Percentiles rank a stretch among this genome's conserved stretches.
Evolutionary conservation across 208 protist species (phyloP).

Genomic region (Histomonas meleagridis): DNA sequence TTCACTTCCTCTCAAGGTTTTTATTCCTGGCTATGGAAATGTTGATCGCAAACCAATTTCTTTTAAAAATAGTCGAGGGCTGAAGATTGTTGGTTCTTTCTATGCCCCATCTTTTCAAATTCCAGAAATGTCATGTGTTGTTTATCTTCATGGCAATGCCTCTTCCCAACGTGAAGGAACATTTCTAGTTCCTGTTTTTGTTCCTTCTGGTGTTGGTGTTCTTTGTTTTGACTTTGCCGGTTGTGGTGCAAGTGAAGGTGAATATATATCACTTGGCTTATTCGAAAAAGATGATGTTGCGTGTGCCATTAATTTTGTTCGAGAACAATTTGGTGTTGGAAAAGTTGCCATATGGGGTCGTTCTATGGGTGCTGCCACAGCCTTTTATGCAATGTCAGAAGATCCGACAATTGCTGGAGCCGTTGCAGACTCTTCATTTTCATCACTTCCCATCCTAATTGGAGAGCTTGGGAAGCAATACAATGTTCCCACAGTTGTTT

Average conservation of each 20-base stretch:
- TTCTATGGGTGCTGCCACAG: background rate
- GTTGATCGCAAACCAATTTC: background rate
- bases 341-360: background rate
- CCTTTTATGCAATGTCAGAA: background rate
- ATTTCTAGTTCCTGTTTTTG: background rate
- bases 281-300: background rate
- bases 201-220: background rate
- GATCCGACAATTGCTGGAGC: background rate
- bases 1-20: background rate
- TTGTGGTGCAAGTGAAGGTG: background rate
- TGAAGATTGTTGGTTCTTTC: background rate
- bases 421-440: background rate
- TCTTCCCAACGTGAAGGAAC: background rate
- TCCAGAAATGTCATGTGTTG: background rate
- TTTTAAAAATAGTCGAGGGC: background rate
- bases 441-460: background rate
- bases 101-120: background rate
- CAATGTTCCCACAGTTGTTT: background rate
- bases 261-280: conserved; percentile 10
- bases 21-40: background rate
- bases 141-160: conserved; percentile 25
- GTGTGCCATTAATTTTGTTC: background rate
- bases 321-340: background rate
- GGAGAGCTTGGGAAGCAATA: background rate
- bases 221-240: background rate